A percentile compares a stretch with the other conserved stretches of the same genome.
Evolutionary conservation across 2,329 filamentous ascomycete species (phyloP).

Genomic region (Daldinia sp.): DNA sequence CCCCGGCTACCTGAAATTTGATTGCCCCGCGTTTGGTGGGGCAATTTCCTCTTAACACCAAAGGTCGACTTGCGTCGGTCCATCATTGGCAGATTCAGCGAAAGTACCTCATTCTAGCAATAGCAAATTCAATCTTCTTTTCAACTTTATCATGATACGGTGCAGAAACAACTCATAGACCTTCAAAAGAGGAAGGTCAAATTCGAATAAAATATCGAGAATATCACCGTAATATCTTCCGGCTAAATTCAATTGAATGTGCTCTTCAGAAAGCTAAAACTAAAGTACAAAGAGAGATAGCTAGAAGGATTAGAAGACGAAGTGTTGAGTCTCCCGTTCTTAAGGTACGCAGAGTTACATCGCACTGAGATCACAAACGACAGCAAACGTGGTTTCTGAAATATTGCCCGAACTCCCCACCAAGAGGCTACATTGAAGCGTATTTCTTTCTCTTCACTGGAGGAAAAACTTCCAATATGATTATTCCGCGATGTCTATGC

Average conservation of each 20-base stretch:
- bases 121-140: neutral
- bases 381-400: constrained; percentile 18
- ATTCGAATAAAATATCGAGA: too few species aligned
- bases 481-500: constrained; percentile 31
- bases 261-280: neutral
- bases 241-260: constrained; percentile 28
- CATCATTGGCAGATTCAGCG: constrained; percentile 26
- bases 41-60: neutral
- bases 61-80: constrained; percentile 13
- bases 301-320: neutral
- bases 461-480: constrained; percentile 34
- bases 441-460: constrained; percentile 28
- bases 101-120: neutral
- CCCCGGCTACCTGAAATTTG: constrained; percentile 17
- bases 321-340: neutral
- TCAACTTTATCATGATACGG: too few species aligned
- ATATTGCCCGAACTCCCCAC: constrained; percentile 30
- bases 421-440: constrained; percentile 16
- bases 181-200: constrained; percentile 18
- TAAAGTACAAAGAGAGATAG: neutral
- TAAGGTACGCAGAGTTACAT: constrained; percentile 33
- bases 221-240: constrained; percentile 11
- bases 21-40: constrained; percentile 32
- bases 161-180: too few species aligned
- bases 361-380: constrained; percentile 11